Base-by-base conservation (phyloP, 2,329 filamentous ascomycete species). In the Pseudogymnoascus sp. region DNA sequence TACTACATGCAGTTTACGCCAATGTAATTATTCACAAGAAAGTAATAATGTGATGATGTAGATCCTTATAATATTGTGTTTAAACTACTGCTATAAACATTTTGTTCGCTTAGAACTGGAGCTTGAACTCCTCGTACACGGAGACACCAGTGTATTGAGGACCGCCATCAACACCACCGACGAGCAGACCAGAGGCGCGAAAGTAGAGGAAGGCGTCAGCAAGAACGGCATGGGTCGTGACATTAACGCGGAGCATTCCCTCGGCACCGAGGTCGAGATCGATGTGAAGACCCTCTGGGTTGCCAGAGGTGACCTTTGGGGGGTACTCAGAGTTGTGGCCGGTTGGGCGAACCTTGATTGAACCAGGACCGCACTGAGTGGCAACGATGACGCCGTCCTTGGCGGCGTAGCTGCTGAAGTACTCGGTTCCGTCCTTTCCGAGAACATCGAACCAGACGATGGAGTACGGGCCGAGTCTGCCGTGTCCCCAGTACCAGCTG, bases 401-500 rank as follows among this genome's bases (percentile, higher is more conserved):
- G 1, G 74, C 69, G 2, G 76, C 70, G 61, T 75, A 78, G 16
- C 61, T 60, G 28, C 63, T 67, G 19, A 67, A 70, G 21, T 72
- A 69, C 28, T 73, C 72, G 11, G 65, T 68, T 6, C 69, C 71
- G 4, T 68, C 63, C n/a, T 64, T 41, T 11, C 68, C 66, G 16
- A 77, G 63, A 2, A 72, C 70, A 63, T 77, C 74, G 65, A 79
- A 77, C 78, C 78, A 81, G 21, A 81, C 76, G 23, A 80, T 66
- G 2, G 76, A 75, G 72, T 79, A 80, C 0, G 72, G 68, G 0
- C 77, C 79, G 0, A 80, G 63, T 21, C 71, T 71, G 3, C 71
- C 78, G 64, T 79, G 79, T n/a, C 79, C 79, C 77, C 77, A 80
- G 68, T 79, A 78, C 75, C 77, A 79, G 34, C 71, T 75, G 34